Evolutionary conservation across 768 basidiomycete genomes (phyloP).

Genomic region (Cystofilobasidium macerans): DNA sequence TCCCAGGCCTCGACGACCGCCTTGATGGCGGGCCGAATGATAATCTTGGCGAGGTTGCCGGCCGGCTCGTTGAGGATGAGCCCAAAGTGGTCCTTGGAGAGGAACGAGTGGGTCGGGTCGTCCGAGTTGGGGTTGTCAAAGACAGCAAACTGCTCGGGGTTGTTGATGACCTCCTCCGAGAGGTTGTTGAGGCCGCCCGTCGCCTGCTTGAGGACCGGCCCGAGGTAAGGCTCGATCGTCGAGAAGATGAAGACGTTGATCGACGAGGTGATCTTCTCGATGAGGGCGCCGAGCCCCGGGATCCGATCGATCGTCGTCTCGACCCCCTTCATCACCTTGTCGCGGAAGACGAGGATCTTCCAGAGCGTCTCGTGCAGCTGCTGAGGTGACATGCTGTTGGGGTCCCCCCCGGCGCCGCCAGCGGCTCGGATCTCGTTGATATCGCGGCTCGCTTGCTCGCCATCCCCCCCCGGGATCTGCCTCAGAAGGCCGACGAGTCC

Average conservation of each 20-base stretch:
- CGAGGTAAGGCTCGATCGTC: constrained; percentile 26
- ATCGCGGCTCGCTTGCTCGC: constrained; percentile 55
- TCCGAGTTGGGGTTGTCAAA: constrained; percentile 22
- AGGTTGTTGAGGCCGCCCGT: constrained; percentile 18
- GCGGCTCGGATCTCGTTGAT: constrained; percentile 60
- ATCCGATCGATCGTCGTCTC: constrained; percentile 22
- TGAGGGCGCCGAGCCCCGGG: constrained; percentile 15
- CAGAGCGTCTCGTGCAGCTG: constrained; percentile 68
- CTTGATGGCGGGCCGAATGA: constrained; percentile 11
- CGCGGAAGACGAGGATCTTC: constrained; percentile 76
- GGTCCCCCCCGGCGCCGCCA: constrained; percentile 54
- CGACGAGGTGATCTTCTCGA: constrained; percentile 12
- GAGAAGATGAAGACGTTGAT: constrained; percentile 22
- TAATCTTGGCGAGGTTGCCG: constrained; percentile 19
- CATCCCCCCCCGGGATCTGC: constrained; percentile 53
- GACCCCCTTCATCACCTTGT: constrained; percentile 36
- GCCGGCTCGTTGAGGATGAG: constrained; percentile 27
- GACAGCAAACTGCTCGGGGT: constrained; percentile 17
- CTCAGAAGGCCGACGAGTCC: constrained; percentile 52
- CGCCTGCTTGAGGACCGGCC: constrained; percentile 24
- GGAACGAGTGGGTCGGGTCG: constrained; percentile 26
- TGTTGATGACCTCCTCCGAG: constrained; percentile 23
- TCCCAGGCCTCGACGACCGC: constrained; percentile 21
- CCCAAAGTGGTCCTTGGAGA: constrained; percentile 26
- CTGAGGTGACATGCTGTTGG: constrained; percentile 76